A percentile compares a stretch with the other conserved stretches of the same genome.
phyloP scores from a whole-genome alignment of 2,329 filamentous ascomycete species.

The Alternaria sp. region DNA sequence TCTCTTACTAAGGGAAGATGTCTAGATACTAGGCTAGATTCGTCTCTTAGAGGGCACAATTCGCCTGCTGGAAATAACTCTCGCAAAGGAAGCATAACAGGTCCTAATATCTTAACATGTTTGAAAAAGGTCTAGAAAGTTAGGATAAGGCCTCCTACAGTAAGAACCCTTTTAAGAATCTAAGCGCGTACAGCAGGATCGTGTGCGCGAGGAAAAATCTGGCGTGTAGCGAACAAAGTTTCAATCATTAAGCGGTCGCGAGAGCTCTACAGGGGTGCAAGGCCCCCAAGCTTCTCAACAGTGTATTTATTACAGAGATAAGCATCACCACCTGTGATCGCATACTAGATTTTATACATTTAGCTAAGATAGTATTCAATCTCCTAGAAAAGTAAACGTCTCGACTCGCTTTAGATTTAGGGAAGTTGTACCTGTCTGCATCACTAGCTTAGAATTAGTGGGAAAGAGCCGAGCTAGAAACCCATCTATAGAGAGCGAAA shows the following conservation, averaged over 20 bases:
- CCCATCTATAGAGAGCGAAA: slow-evolving; percentile 17
- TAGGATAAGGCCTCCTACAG: slow-evolving; percentile 14
- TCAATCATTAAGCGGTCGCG: slow-evolving; percentile 13
- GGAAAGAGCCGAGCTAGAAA: slow-evolving; percentile 22
- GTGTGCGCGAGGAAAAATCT: slow-evolving; percentile 16
- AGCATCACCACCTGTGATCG: slow-evolving; percentile 10
- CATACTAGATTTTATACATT: slow-evolving; percentile 18
- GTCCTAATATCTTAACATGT: slow-evolving; percentile 20
- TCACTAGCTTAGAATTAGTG: slow-evolving; percentile 20
- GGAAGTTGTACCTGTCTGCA: slow-evolving; percentile 16
- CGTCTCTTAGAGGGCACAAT: slow-evolving; percentile 10
- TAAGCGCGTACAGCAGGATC: slow-evolving; percentile 12
- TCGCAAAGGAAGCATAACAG: slow-evolving; percentile 18
- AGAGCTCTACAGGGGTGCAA: slow-evolving; percentile 17
- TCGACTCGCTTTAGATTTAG: not conserved
- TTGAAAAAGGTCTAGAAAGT: slow-evolving; percentile 25
- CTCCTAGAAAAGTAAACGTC: slow-evolving; percentile 15
- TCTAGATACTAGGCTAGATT: slow-evolving; percentile 12
- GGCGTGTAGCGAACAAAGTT: slow-evolving; percentile 9
- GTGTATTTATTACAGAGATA: slow-evolving; percentile 20
- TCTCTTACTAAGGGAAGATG: slow-evolving; percentile 19
- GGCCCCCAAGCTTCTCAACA: slow-evolving; percentile 15
- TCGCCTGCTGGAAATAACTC: slow-evolving; percentile 13
- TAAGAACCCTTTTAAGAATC: slow-evolving; percentile 16
- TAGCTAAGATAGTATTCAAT: slow-evolving; percentile 19